Evolutionary conservation across 1,139 yeast species (phyloP), one percentile per base, ranked within the genome.

Genomic region (Diutina catenulata): DNA sequence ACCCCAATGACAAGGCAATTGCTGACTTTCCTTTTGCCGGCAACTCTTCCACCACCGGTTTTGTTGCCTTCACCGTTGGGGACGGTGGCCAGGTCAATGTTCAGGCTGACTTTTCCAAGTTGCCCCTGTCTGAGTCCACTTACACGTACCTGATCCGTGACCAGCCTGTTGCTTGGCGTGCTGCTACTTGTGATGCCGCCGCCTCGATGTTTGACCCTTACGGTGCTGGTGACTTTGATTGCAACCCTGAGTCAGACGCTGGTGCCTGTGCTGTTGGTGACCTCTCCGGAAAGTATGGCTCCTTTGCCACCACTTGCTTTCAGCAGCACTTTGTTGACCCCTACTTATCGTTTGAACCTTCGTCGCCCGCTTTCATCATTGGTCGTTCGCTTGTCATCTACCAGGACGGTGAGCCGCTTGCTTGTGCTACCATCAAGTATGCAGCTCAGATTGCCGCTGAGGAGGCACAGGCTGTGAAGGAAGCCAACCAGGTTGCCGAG

Each of bases 201-300:
- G 78, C 75, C 3, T 55, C 48, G 26, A 76, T 70, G 45, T 71
- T 75, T 42, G 72, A 74, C 47, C 80, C 80, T 10, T 74, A 60
- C 49, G 48, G 56, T 36, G 76, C 74, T 2, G 51, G 64, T 14
- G 50, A 59, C 3, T 24, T 31, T 13, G 59, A 60, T 37, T 74
- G 79, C 52, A 66, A 62, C 35, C 46, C 47, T 11, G 64, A 65
- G 42, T 62, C 60, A 16, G 62, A 64, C 46, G 78, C 76, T 52
- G 57, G 75, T 8, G 59, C 55, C 37, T 74, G 80, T 51, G 73
- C 71, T 52, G 66, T 74, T 23, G 81, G 82, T 35, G 80, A 76
- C 49, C 68, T 76, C 45, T 68, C 77, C 35, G 81, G 81, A 24
- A 76, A 75, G 49, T 79, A 75, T 51, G 82, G 81, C 3, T 60